Evolutionary conservation across 768 basidiomycete genomes (phyloP), one percentile per base, ranked within the genome.

Genomic region (Mrakia frigida): DNA sequence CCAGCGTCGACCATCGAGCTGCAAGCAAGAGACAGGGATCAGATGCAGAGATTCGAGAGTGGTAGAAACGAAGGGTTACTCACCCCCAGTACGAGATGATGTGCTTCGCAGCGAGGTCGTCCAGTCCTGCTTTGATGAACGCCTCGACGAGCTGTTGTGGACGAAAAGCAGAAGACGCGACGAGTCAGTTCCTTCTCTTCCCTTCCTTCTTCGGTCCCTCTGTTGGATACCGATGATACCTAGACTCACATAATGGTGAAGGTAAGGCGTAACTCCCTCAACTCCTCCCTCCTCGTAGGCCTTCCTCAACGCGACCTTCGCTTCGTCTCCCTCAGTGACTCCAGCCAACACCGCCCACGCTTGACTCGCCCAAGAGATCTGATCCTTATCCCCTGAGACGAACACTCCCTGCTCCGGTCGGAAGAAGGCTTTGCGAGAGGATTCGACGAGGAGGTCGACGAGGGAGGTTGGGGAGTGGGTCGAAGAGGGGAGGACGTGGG

Each of bases 261-360:
- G 52, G 31, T 80, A 81, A 3, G 80, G 80, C n/a, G 79, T 80
- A 37, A 75, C 71, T 18, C 72, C 80, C 11, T 39, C 69, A 13
- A 80, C 73, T 7, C 37, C 39, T 21, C 28, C 43, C 56, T 67
- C 37, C 41, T 70, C 70, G 46, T 80, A 80, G 21, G 79, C 77
- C 28, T 9, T 50, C 52, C 59, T 37, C 69, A 81, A n/a, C 7
- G 79, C 79, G 41, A 70, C 59, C 18, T 76, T 75, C n/a, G 80
- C 81, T 39, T 76, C 50, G 2, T 77, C 78, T 59, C 79, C 41
- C 13, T 74, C 59, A 4, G 70, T 31, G 0, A 80, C 67, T 9
- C 77, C 81, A 7, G 79, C 79, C 31, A 81, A 69, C 39, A 81
- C 80, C 7, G 80, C 79, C 78, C 79, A 81, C 0, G 81, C 78